A percentile compares a stretch with the other conserved stretches of the same genome.
phyloP scores from a whole-genome alignment of 2,329 filamentous ascomycete species.

The Eutypa lata region DNA sequence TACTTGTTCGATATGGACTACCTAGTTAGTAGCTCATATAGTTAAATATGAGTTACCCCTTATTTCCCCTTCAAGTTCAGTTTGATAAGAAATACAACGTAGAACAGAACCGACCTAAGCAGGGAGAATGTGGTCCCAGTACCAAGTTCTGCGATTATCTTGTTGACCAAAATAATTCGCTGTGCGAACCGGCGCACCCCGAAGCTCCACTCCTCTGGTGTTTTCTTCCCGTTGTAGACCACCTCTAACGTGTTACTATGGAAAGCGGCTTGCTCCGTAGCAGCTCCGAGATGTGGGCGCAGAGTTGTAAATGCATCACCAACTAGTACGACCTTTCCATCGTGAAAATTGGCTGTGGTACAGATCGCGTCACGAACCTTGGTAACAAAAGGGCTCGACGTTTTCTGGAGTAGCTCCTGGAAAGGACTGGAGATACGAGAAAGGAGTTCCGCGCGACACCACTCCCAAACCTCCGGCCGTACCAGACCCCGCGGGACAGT shows the following conservation, averaged over 20 bases:
- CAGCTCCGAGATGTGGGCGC: conserved; percentile 42
- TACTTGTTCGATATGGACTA: no score
- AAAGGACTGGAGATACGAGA: conserved; percentile 34
- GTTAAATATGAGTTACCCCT: no score
- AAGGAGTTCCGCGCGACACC: conserved; percentile 12
- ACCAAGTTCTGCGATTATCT: conserved; percentile 11
- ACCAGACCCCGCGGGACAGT: conserved; percentile 41
- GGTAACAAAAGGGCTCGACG: conserved; percentile 41
- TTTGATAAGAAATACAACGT: not conserved
- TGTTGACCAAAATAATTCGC: conserved; percentile 12
- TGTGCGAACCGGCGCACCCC: conserved; percentile 7
- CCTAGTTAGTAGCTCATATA: not conserved
- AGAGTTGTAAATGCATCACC: conserved; percentile 45
- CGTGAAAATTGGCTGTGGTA: conserved; percentile 32
- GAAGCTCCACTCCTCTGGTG: conserved; percentile 30
- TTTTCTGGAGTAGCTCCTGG: conserved; percentile 37
- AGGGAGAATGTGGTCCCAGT: conserved; percentile 6
- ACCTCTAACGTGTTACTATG: conserved; percentile 38
- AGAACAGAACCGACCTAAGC: conserved; percentile 2
- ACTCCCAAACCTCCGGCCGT: conserved; percentile 34
- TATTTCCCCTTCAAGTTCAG: not conserved
- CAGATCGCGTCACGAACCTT: conserved; percentile 41
- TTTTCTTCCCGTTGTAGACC: conserved; percentile 34
- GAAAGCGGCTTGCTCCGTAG: conserved; percentile 44
- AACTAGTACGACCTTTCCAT: conserved; percentile 40